Evolutionary conservation across 352 stramenopile species (phyloP), one percentile per base, ranked within the genome.

Genomic region (Globisporangium echinulatum): DNA sequence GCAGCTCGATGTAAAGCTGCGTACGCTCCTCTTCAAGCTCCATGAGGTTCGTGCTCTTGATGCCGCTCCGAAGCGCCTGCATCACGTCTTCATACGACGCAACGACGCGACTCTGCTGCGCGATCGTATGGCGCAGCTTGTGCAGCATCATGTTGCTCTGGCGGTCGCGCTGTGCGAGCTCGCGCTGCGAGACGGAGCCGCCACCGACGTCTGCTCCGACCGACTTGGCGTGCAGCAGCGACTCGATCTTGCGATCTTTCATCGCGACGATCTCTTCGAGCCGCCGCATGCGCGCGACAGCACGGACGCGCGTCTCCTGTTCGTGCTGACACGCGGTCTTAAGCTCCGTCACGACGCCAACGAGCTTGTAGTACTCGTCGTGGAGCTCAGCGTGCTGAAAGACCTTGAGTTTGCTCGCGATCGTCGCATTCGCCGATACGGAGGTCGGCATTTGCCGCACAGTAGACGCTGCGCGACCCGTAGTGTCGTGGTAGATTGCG

Each of bases 191-290:
- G 51, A 63, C 53, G 0, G 48, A 46, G 4, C 48, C 13, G 47
- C 56, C 50, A 8, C 25, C 63, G 44, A 64, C 42, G 33, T 66
- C 56, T 1, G 62, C 43, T 40, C 62, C 59, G 17, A 72, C 37
- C 33, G 66, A 52, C 19, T 78, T 78, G 1, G 60, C 65, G 19
- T 82, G 71, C 39, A 87, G 67, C 37, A 88, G 61, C 6, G 68
- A 60, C 56, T 89, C 79, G 36, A 89, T 87, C 52, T 87, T 87
- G 62, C 72, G 82, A 61, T 89, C 79, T 54, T 89, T 89, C 58
- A 87, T 71, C 3, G 67, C 58, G 13, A 82, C 65, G 17, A 89
- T 82, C 57, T 89, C 79, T 66, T 89, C 79, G 1, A 89, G 67
- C 0, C 77, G 69, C 14, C 79, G 72, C 8, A 77, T 71, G 7